These are phyloP conservation scores for Senna tora DNA, from an alignment of 306 rosid genomes.

Conservation along the genomic window DNA sequence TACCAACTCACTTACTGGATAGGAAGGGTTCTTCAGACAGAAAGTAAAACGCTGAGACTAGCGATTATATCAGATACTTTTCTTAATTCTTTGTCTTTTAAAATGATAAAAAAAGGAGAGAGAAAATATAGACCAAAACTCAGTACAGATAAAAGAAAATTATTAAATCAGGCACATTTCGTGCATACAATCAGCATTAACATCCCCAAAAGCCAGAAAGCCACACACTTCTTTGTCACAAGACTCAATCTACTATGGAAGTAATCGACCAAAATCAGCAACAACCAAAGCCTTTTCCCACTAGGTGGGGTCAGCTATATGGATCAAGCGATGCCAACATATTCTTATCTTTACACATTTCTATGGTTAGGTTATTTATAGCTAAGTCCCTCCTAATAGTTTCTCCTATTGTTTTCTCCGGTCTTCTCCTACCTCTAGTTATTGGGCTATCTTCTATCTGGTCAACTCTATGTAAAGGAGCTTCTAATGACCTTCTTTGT, in stretches of 20 bases:
- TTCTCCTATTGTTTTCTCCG: no score
- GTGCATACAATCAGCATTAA: conserved; percentile 17
- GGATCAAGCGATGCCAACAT: no score
- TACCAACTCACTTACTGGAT: conserved; percentile 9
- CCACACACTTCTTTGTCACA: not conserved
- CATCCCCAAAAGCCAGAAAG: conserved; percentile 2
- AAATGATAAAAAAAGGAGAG: not conserved
- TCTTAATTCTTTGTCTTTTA: conserved; percentile 4
- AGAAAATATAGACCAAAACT: not conserved
- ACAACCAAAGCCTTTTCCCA: no score
- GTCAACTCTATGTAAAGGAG: no score
- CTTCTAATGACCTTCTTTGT: no score
- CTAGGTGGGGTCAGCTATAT: no score
- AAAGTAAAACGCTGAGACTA: conserved; percentile 26
- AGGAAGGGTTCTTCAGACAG: conserved; percentile 2
- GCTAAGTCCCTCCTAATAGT: no score
- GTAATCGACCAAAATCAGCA: no score
- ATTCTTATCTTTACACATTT: no score
- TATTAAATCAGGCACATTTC: conserved; percentile 20
- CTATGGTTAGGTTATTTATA: no score
- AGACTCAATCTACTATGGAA: conserved; percentile 15
- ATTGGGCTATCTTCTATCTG: no score
- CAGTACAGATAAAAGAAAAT: not conserved
- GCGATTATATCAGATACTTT: not conserved
- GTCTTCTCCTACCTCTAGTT: no score